phyloP scores from a whole-genome alignment of 176 grass and related monocot genomes.

The Zea luxurians region DNA sequence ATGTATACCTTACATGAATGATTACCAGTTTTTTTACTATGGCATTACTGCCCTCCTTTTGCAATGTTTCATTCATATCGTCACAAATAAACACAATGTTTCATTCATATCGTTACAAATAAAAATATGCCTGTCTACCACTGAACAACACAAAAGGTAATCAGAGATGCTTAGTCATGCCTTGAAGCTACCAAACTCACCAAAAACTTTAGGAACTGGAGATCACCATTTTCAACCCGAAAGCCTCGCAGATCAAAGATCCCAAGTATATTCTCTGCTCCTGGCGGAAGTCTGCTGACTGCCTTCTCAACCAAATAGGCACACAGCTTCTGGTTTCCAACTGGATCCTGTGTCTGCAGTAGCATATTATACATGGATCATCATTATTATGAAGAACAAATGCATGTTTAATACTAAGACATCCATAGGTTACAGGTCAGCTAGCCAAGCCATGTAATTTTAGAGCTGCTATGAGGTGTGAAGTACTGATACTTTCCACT shows the following conservation, averaged over 20 bases:
- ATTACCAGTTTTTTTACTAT: background rate
- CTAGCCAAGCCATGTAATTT: background rate
- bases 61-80: background rate
- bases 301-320: slow-evolving; percentile 80
- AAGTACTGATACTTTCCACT: background rate
- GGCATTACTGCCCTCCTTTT: background rate
- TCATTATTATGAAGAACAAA: slow-evolving; percentile 7
- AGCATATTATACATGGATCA: slow-evolving; percentile 4
- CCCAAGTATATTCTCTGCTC: slow-evolving; percentile 74
- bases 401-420: background rate
- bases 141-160: background rate
- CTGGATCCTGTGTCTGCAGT: slow-evolving; percentile 66
- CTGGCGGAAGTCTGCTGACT: slow-evolving; percentile 65
- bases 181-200: slow-evolving; percentile 36
- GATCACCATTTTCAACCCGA: slow-evolving; percentile 69
- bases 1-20: background rate
- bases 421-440: background rate
- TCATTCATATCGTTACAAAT: background rate
- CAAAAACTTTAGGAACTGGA: slow-evolving; percentile 85
- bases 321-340: slow-evolving; percentile 79
- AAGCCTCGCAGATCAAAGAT: slow-evolving; percentile 82
- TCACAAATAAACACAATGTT: too few species aligned
- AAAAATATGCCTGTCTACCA: background rate
- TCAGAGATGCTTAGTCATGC: background rate
- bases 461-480: background rate